Evolutionary conservation across 345 rosid genomes (phyloP).

Genomic region (Leavenworthia alabamica): DNA sequence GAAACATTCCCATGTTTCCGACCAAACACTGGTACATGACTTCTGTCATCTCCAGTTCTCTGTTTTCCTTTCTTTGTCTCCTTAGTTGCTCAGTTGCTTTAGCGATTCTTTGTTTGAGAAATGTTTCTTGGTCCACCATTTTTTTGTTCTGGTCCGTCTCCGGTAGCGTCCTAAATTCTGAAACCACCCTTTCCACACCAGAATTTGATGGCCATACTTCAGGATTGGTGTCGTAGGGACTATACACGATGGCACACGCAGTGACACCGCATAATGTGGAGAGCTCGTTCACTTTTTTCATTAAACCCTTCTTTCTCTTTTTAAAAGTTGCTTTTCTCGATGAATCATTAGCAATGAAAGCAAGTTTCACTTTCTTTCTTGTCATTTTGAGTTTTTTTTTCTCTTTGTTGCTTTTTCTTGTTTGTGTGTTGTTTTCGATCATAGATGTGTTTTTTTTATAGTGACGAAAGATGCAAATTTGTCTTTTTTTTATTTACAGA

Average conservation of each 20-base stretch:
- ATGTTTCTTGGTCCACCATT: conserved; percentile 32
- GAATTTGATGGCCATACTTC: conserved; percentile 29
- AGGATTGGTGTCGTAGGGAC: conserved; percentile 21
- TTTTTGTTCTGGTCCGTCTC: conserved; percentile 32
- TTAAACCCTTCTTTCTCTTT: conserved; percentile 29
- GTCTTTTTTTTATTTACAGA: not conserved
- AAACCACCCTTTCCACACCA: conserved; percentile 24
- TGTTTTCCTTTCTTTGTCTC: conserved; percentile 21
- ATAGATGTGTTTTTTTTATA: not conserved
- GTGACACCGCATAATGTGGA: conserved; percentile 23
- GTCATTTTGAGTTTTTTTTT: not conserved
- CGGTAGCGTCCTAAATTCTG: conserved; percentile 13
- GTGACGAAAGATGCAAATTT: not conserved
- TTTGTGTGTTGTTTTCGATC: not conserved
- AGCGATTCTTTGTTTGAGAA: conserved; percentile 24
- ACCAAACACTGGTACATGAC: conserved; percentile 31
- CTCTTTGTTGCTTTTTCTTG: not conserved
- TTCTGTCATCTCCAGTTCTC: conserved; percentile 30
- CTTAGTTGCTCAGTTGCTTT: conserved; percentile 14
- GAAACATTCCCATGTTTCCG: conserved; percentile 2
- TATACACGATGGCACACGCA: conserved; percentile 24
- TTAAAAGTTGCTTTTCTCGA: conserved; percentile 24
- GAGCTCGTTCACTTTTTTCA: conserved; percentile 29
- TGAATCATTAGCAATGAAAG: conserved; percentile 24
- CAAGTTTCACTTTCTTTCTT: conserved; percentile 32